phyloP scores from a whole-genome alignment of 1,284 basidiomycete species.

The Agroathelia rolfsii region DNA sequence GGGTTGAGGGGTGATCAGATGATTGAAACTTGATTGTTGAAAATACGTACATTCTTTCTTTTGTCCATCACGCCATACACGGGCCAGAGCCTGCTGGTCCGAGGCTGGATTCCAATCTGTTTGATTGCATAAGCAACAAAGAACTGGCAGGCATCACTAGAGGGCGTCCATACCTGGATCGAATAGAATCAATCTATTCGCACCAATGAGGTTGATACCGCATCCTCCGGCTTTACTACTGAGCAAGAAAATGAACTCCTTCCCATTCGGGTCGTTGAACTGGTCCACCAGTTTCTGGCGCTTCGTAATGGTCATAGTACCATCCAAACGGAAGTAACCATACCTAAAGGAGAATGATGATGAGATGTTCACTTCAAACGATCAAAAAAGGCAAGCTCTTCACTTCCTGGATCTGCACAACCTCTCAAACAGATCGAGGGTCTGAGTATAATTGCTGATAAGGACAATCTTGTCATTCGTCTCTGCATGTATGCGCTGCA shows the following conservation, averaged over 20 bases:
- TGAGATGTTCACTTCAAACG: too few relatives aligned
- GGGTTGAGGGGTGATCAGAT: too few relatives aligned
- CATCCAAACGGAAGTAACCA: slow-evolving; percentile 88
- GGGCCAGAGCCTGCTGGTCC: slow-evolving; percentile 95
- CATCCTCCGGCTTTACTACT: slow-evolving; percentile 97
- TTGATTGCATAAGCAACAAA: slow-evolving; percentile 3
- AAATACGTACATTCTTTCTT: slow-evolving; percentile 87
- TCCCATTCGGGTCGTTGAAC: slow-evolving; percentile 93
- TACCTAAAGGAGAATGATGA: slow-evolving; percentile 55
- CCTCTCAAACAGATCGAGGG: slow-evolving; percentile 89
- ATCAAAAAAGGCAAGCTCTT: too few relatives aligned
- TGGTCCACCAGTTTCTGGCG: slow-evolving; percentile 95
- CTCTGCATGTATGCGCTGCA: slow-evolving; percentile 72
- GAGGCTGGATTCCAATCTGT: slow-evolving; percentile 97
- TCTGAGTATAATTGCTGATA: slow-evolving; percentile 98
- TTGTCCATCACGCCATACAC: slow-evolving; percentile 99
- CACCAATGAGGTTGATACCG: slow-evolving; percentile 97
- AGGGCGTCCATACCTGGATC: slow-evolving; percentile 66
- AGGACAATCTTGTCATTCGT: slow-evolving; percentile 97
- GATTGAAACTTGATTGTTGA: not conserved
- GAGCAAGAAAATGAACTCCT: slow-evolving; percentile 92
- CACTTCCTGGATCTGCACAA: slow-evolving; percentile 79
- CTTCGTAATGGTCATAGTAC: slow-evolving; percentile 89
- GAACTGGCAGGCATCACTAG: slow-evolving; percentile 1
- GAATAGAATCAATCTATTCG: slow-evolving; percentile 91